phyloP scores from a whole-genome alignment of 306 rosid species.

The Argentina anserina region DNA sequence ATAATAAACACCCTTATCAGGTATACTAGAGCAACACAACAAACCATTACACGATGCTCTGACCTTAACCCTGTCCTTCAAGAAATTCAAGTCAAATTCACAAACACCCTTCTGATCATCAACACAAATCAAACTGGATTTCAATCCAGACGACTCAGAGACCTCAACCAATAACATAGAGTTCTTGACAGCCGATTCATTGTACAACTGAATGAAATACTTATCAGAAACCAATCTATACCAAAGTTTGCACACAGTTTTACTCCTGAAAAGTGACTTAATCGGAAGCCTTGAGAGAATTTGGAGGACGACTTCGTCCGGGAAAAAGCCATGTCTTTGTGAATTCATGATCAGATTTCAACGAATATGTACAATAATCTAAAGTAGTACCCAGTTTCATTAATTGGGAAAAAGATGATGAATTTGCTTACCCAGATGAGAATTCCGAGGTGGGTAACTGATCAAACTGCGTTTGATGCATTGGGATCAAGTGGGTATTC shows the following conservation, averaged over 20 bases:
- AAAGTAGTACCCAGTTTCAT: slow-evolving; percentile 19
- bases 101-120: slow-evolving; percentile 68
- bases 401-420: slow-evolving; percentile 16
- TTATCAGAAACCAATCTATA: slow-evolving; percentile 50
- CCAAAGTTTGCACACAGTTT: slow-evolving; percentile 70
- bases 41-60: slow-evolving; percentile 83
- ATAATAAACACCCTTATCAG: slow-evolving; percentile 74
- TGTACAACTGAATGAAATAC: slow-evolving; percentile 56
- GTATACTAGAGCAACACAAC: slow-evolving; percentile 82
- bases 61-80: slow-evolving; percentile 71
- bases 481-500: slow-evolving; percentile 15
- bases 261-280: slow-evolving; percentile 57
- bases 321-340: slow-evolving; percentile 48
- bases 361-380: background rate
- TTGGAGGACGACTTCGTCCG: slow-evolving; percentile 76
- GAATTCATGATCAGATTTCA: slow-evolving; percentile 41
- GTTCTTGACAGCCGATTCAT: slow-evolving; percentile 59
- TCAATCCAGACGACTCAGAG: slow-evolving; percentile 53
- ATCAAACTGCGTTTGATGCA: slow-evolving; percentile 33
- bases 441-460: slow-evolving; percentile 22
- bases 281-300: slow-evolving; percentile 75
- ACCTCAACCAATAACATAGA: slow-evolving; percentile 67
- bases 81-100: slow-evolving; percentile 56
- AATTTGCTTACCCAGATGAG: slow-evolving; percentile 47
- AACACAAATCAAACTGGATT: slow-evolving; percentile 67